Evolutionary conservation across 2,329 filamentous ascomycete species (phyloP).

Genomic region (Byssoonygena ceratinophila): DNA sequence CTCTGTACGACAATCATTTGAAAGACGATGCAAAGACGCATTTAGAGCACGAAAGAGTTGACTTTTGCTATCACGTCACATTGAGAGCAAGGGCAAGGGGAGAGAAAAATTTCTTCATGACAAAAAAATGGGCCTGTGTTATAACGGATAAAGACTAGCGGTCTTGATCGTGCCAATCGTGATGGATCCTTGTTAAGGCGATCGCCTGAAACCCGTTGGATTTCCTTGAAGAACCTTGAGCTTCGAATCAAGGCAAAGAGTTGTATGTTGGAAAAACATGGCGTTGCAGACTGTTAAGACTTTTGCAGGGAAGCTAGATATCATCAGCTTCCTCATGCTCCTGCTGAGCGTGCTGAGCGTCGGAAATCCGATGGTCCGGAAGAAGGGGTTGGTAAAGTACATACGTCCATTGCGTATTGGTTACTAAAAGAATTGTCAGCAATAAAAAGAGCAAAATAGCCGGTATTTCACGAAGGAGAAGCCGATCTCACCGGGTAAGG

Average conservation of each 20-base stretch:
- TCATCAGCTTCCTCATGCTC: neutral
- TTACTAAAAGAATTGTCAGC: neutral
- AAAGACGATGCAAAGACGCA: neutral
- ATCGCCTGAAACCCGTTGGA: constrained; percentile 8
- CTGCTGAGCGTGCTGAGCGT: neutral
- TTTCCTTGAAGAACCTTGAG: constrained; percentile 1
- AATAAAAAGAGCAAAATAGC: neutral
- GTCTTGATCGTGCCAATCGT: neutral
- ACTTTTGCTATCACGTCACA: neutral
- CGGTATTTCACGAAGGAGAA: neutral
- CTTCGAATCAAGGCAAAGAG: constrained; percentile 6
- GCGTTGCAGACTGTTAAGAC: neutral
- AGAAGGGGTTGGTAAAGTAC: neutral
- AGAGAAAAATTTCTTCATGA: neutral
- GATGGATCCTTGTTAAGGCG: constrained; percentile 3
- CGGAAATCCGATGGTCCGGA: neutral
- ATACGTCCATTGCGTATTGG: neutral
- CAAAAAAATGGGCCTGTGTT: neutral
- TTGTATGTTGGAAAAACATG: constrained; percentile 3
- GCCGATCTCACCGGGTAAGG: no score
- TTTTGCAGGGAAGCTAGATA: neutral
- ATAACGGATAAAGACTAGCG: neutral
- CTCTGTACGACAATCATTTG: neutral
- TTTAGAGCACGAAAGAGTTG: neutral
- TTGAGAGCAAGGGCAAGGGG: neutral